Evolutionary conservation across 768 basidiomycete species (phyloP), one percentile per base, ranked within the genome.

Genomic region (Rhodotorula toruloides): DNA sequence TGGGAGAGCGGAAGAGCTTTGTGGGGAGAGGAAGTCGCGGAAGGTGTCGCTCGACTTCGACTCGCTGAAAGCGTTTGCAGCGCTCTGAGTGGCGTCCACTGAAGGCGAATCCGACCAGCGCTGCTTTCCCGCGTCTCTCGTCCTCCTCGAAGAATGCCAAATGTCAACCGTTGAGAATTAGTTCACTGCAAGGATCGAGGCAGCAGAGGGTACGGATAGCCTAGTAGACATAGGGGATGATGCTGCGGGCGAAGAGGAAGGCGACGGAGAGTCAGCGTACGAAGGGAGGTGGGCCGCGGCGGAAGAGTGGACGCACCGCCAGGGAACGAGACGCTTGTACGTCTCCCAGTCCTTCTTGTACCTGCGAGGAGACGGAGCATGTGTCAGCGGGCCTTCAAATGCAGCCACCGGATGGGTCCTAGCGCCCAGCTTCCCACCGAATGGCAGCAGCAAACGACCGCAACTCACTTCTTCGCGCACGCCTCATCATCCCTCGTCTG

Each of bases 321-420:
- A 94, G 3, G 87, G 88, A 34, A 96, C 93, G 34, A 90, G 79
- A 74, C 86, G 82, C 80, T 85, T 90, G 81, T 98, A 98, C 78
- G 82, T 86, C 61, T 85, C 82, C 94, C 94, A 98, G 74, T 97
- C 93, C 72, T 89, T 84, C 32, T 93, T 91, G 75, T 99, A 94
- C 77, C 90, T 91, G 70, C 34, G 31, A 11, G 19, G 29, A 19
- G 32, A 9, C 21, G 36, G 48, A 36, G 11, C 54, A 32, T 61
- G 29, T 37, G 34, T 59, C 27, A n/a, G 46, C 61, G 21, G n/a
- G n/a, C n/a, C n/a, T n/a, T n/a, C n/a, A n/a, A n/a, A n/a, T n/a
- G n/a, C n/a, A n/a, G n/a, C n/a, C n/a, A n/a, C n/a, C n/a, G n/a
- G n/a, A n/a, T n/a, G n/a, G n/a, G n/a, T n/a, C n/a, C n/a, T n/a